Base-by-base conservation (phyloP, 2,329 filamentous ascomycete genomes). In the Pyrenophora seminiperda region DNA sequence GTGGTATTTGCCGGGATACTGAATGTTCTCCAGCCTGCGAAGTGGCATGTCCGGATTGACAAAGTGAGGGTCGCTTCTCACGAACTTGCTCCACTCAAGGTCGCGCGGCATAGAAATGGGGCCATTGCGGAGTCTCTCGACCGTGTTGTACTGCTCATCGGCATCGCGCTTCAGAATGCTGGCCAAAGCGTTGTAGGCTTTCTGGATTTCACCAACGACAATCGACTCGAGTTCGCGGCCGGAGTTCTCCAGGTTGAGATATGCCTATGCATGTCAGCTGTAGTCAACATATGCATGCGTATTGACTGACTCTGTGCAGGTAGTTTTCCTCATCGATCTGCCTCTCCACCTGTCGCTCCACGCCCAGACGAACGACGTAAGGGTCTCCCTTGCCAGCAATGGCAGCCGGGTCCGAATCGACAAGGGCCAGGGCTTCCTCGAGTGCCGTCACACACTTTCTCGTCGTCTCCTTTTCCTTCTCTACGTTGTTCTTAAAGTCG, bases 241-340 rank as follows among this genome's bases (percentile, higher is more conserved):
- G 13, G 94, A 97, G 60, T 85, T 90, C 73, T 99, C 94, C 11
- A 99, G 81, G 70, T 99, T 97, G 42, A 97, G 80, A 66, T 95
- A 97, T 7, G 94, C 94, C 89, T 96, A 50, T 7, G 1, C 0
- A 7, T 24, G 15, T 65, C 42, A 65, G 59, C 14, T 19, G 15
- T 18, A 13, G 45, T 65, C n/a, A 17, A 7, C 7, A 4, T 20
- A 9, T 30, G 17, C 20, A 11, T 3, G 4, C 7, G 70, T 3
- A 4, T 19, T 1, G 20, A 47, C 84, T 73, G 76, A 92, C 90
- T 75, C 92, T 84, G 70, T 97, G 94, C 14, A 99, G 77, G 67
- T 99, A 99, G 70, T 97, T 97, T 70, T 99, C 94, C 73, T 99
- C 94, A 61, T 96, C 90, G 47, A 99, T 85, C 74, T 97, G 94